Base-by-base conservation (phyloP, 352 stramenopile species). In the Pythium myriotylum region DNA sequence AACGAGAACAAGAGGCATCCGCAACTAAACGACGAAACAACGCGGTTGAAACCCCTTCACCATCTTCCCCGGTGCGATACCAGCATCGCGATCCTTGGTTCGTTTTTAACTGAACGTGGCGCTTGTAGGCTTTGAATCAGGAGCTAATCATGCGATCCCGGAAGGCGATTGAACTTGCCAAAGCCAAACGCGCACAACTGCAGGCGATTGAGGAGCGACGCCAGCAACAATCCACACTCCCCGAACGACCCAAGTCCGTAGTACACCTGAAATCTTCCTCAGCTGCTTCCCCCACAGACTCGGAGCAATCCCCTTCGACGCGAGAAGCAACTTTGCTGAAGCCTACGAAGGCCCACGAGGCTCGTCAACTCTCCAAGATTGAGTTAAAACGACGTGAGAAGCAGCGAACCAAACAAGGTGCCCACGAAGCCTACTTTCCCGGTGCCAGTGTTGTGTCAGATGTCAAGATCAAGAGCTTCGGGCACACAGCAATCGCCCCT, bases 381-480 rank as follows among this genome's bases (percentile, higher is more conserved):
- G 77, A 87, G 32, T 49, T 91, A 46, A 67, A 69, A 35, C 70
- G 52, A 20, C 70, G 77, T 20, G 62, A 69, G 32, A 70, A 70
- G 37, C 54, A 67, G 26, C 70, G 81, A 1, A 40, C 73, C 35
- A 73, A 50, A 0, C 76, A 86, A 59, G 72, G 49, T n/a, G 80
- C 80, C 2, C 80, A 92, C n/a, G 76, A 86, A 13, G 40, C 67
- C 9, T 82, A 79, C 41, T 81, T 90, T 22, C 72, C 80, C 29
- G 75, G 78, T 10, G 63, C 76, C 2, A 55, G 61, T n/a, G 68
- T 74, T 42, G 73, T 79, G 41, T 62, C 68, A 19, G 77, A 88
- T 37, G 79, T 80, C 10, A 88, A 84, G 59, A 58, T 84, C 33
- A 88, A 87, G 45, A 89, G 79, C 55, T 91, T 89, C 50, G 79